phyloP scores from a whole-genome alignment of 1,284 basidiomycete species.

The Trichosporon ovoides region DNA sequence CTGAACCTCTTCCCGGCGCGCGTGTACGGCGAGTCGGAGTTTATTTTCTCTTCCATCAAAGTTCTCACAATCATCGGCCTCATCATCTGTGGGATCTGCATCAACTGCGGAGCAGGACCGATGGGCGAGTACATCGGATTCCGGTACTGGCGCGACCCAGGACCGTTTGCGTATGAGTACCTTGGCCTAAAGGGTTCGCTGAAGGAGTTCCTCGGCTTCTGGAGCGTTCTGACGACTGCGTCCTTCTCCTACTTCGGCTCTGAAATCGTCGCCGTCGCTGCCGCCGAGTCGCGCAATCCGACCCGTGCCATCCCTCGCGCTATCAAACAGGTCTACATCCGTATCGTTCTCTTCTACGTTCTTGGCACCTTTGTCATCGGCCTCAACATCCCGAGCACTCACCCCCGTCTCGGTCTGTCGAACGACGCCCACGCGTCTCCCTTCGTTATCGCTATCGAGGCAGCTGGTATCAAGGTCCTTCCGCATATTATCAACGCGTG shows the following conservation, averaged over 20 bases:
- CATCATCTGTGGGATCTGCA: constrained; percentile 58
- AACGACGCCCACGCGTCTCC: constrained; percentile 64
- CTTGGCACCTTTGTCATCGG: constrained; percentile 59
- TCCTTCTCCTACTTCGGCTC: constrained; percentile 23
- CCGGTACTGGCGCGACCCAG: constrained; percentile 51
- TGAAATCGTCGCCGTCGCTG: constrained; percentile 48
- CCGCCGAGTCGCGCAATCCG: constrained; percentile 55
- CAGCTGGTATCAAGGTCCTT: constrained; percentile 66
- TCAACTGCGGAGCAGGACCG: constrained; percentile 53
- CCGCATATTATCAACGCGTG: constrained; percentile 65
- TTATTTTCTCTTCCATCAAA: constrained; percentile 61
- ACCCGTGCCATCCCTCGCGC: constrained; percentile 71
- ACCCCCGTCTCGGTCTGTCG: constrained; percentile 56
- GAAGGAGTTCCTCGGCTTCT: constrained; percentile 30
- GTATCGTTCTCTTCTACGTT: constrained; percentile 68
- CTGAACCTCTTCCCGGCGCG: constrained; percentile 7
- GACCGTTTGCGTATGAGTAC: constrained; percentile 36
- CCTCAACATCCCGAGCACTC: constrained; percentile 65
- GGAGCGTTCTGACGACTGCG: constrained; percentile 7
- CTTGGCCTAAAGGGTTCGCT: constrained; percentile 50
- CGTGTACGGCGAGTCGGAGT: constrained; percentile 46
- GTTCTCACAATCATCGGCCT: constrained; percentile 63
- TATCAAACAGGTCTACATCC: constrained; percentile 66
- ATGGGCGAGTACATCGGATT: constrained; percentile 45
- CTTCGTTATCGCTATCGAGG: constrained; percentile 65